phyloP scores from a whole-genome alignment of 2,329 filamentous ascomycete species.

The Graphiopsis chlorocephala region DNA sequence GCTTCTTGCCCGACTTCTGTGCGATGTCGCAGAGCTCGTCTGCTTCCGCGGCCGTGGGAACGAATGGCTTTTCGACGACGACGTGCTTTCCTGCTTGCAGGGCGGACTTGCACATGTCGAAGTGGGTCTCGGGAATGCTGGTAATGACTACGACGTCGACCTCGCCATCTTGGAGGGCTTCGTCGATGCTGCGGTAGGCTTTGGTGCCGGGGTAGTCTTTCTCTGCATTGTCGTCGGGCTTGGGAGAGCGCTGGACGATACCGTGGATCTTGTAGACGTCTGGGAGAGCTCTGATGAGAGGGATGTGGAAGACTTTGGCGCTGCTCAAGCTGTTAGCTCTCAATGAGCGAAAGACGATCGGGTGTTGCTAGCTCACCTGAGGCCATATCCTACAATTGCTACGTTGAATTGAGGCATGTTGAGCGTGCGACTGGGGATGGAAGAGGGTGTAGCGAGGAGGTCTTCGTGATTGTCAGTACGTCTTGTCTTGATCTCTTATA shows the following conservation, averaged over 20 bases:
- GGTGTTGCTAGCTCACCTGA: constrained; percentile 38
- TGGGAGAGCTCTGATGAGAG: constrained; percentile 64
- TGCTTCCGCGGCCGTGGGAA: constrained; percentile 67
- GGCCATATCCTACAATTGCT: constrained; percentile 59
- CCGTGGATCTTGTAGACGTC: constrained; percentile 65
- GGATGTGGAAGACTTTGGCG: constrained; percentile 82
- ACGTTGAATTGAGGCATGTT: constrained; percentile 49
- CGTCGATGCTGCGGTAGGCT: constrained; percentile 61
- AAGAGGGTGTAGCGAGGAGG: not conserved
- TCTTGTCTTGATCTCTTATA: not conserved
- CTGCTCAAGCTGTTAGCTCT: not conserved
- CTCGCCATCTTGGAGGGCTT: constrained; percentile 62
- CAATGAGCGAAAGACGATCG: not conserved
- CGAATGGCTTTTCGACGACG: constrained; percentile 80
- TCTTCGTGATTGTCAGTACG: not conserved
- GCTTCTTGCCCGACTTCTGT: constrained; percentile 37
- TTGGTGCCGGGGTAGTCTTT: constrained; percentile 64
- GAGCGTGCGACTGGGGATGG: not conserved
- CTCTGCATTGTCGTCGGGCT: constrained; percentile 62
- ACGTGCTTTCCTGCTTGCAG: constrained; percentile 73
- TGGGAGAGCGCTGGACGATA: constrained; percentile 72
- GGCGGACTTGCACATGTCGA: constrained; percentile 60
- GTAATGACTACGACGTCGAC: constrained; percentile 70
- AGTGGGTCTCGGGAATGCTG: constrained; percentile 71
- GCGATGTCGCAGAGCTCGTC: constrained; percentile 53